Conservation (phyloP, 2,329 filamentous ascomycete species). For the Penicillium palitans region DNA sequence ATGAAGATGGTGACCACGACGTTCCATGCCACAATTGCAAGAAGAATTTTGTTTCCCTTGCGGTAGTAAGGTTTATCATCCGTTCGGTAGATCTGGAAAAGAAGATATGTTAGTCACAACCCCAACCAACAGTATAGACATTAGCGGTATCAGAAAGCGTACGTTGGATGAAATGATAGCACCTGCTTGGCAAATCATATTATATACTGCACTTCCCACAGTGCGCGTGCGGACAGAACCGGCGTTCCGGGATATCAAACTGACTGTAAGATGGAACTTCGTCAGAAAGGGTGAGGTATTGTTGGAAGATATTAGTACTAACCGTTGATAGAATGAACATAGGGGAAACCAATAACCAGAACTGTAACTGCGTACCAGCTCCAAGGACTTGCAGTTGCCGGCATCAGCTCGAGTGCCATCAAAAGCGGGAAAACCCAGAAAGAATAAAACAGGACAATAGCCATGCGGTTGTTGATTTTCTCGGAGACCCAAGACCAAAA, state of each 20-base stretch:
- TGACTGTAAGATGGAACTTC: not conserved
- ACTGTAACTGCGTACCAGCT: conserved; percentile 46
- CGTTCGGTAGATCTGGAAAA: conserved; percentile 50
- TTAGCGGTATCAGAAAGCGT: conserved; percentile 4
- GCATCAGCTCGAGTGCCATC: conserved; percentile 50
- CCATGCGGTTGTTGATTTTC: conserved; percentile 53
- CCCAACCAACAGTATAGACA: too few relatives aligned
- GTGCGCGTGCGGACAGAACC: conserved; percentile 35
- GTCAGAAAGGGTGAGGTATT: not conserved
- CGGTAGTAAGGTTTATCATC: conserved; percentile 57
- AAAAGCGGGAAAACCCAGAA: conserved; percentile 55
- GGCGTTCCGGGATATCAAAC: conserved; percentile 30
- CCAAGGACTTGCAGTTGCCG: conserved; percentile 50
- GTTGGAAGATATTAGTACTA: not conserved
- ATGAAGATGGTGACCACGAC: conserved; percentile 50
- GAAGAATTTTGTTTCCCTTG: conserved; percentile 55
- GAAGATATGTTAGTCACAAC: not conserved
- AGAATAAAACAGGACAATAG: conserved; percentile 53
- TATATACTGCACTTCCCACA: conserved; percentile 34
- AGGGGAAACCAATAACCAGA: conserved; percentile 49
- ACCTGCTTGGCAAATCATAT: conserved; percentile 37
- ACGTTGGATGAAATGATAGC: conserved; percentile 33
- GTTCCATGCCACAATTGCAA: conserved; percentile 52
- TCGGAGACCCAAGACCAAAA: conserved; percentile 53
- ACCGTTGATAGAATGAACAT: conserved; percentile 54